Conservation (phyloP, 2,329 filamentous ascomycete species). For the Decorospora gaudefroyi region DNA sequence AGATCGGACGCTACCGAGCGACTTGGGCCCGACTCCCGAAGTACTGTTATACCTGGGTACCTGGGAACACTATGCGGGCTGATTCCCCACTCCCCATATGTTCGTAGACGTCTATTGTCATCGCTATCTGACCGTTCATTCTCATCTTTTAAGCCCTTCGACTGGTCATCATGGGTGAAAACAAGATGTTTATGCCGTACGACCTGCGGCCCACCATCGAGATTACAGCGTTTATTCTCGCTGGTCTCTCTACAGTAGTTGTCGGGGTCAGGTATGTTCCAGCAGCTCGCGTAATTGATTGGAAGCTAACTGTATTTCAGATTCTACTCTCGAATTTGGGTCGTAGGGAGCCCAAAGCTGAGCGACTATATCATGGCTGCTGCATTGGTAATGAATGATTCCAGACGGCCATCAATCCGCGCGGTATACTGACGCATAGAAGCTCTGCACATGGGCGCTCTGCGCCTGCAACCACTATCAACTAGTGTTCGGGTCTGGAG, state of each 20-base stretch:
- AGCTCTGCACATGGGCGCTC: constrained; percentile 37
- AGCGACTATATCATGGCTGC: constrained; percentile 33
- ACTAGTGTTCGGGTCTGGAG: constrained; percentile 29
- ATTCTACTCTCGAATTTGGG: constrained; percentile 34
- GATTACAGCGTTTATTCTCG: constrained; percentile 30
- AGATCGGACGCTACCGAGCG: too few species aligned
- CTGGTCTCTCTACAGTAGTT: constrained; percentile 28
- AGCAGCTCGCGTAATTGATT: background rate
- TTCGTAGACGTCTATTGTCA: background rate
- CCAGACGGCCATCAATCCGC: background rate
- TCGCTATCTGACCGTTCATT: background rate
- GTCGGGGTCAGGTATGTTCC: constrained; percentile 20
- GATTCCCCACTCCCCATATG: background rate
- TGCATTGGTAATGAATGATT: constrained; percentile 26
- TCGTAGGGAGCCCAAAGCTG: constrained; percentile 28
- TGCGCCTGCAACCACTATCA: constrained; percentile 38
- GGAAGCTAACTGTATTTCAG: constrained; percentile 9
- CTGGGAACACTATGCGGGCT: background rate
- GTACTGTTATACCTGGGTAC: too few species aligned
- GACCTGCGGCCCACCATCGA: constrained; percentile 26
- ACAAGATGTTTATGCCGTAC: constrained; percentile 25
- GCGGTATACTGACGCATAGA: background rate
- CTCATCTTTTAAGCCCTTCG: background rate
- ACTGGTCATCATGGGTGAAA: constrained; percentile 13
- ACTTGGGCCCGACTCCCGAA: too few species aligned